phyloP scores from a whole-genome alignment of 495 filamentous ascomycete genomes.

The Penicillium macrosclerotiorum region DNA sequence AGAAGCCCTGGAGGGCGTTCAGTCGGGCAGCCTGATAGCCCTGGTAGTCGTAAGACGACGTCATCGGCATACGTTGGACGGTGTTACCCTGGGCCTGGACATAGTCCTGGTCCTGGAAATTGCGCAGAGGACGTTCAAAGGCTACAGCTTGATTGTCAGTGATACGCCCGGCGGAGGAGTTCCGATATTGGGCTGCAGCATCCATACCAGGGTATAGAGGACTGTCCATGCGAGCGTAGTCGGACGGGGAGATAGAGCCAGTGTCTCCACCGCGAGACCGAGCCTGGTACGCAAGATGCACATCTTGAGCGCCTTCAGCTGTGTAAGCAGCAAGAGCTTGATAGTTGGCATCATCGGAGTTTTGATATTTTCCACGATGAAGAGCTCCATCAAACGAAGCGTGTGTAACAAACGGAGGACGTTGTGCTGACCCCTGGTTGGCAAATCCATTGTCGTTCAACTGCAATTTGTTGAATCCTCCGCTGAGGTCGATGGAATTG shows the following conservation, averaged over 20 bases:
- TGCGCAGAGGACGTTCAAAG: constrained; percentile 50
- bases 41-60: constrained; percentile 39
- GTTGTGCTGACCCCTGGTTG: constrained; percentile 19
- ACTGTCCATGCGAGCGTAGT: constrained; percentile 56
- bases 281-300: constrained; percentile 30
- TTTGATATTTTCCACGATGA: constrained; percentile 32
- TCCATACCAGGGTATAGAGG: constrained; percentile 54
- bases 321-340: constrained; percentile 23
- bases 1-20: constrained; percentile 37
- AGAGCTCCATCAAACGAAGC: constrained; percentile 34
- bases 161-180: constrained; percentile 36
- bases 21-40: constrained; percentile 35
- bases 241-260: constrained; percentile 51
- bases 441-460: constrained; percentile 30
- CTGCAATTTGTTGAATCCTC: constrained; percentile 34
- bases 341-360: constrained; percentile 29
- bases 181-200: constrained; percentile 41
- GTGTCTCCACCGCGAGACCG: constrained; percentile 30
- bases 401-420: constrained; percentile 31
- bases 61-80: constrained; percentile 39
- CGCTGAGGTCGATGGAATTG: constrained; percentile 32
- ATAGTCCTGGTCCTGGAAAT: constrained; percentile 50
- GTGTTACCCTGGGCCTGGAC: constrained; percentile 30
- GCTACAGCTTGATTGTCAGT: constrained; percentile 39
- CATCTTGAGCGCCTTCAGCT: constrained; percentile 27